Evolutionary conservation across 192 early-diverging fungal species (phyloP).

Genomic region (Spizellomyces sp.): DNA sequence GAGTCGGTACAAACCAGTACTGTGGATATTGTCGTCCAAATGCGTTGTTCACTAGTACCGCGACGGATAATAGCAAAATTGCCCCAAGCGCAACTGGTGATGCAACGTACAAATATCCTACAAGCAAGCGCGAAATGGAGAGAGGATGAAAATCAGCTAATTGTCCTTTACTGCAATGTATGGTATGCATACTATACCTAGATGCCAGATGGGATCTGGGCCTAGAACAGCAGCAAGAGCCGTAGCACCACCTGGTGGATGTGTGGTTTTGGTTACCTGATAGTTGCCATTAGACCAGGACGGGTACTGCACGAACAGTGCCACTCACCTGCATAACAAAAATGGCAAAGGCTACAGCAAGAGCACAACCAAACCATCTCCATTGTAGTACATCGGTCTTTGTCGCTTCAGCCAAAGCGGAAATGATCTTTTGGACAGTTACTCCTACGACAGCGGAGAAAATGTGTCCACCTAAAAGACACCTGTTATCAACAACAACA

Average conservation of each 20-base stretch:
- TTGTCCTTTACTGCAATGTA: background rate
- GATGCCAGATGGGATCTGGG: conserved; percentile 7
- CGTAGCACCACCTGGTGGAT: conserved; percentile 40
- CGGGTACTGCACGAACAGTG: no score
- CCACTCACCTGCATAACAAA: conserved; percentile 20
- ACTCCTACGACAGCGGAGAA: conserved; percentile 15
- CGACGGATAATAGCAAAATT: conserved; percentile 1
- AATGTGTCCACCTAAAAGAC: conserved; percentile 22
- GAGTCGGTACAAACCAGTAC: conserved; percentile 8
- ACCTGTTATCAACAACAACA: background rate
- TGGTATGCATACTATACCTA: conserved; percentile 1
- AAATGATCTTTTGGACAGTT: conserved; percentile 21
- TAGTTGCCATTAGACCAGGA: no score
- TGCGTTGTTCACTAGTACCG: conserved; percentile 1
- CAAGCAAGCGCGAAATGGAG: background rate
- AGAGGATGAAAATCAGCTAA: background rate
- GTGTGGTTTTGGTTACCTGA: conserved; percentile 22
- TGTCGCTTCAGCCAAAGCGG: conserved; percentile 13
- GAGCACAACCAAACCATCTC: conserved; percentile 14
- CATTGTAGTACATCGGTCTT: conserved; percentile 8
- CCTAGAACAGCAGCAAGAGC: conserved; percentile 24
- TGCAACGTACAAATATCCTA: conserved; percentile 9
- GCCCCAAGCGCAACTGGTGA: conserved; percentile 7
- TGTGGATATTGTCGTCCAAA: conserved; percentile 16
- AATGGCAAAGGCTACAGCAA: conserved; percentile 31